A percentile compares a stretch with the other conserved stretches of the same genome.
These are phyloP conservation scores for Cryptococcus sp. DNA, from an alignment of 1,284 basidiomycete genomes.

Conservation along the genomic window DNA sequence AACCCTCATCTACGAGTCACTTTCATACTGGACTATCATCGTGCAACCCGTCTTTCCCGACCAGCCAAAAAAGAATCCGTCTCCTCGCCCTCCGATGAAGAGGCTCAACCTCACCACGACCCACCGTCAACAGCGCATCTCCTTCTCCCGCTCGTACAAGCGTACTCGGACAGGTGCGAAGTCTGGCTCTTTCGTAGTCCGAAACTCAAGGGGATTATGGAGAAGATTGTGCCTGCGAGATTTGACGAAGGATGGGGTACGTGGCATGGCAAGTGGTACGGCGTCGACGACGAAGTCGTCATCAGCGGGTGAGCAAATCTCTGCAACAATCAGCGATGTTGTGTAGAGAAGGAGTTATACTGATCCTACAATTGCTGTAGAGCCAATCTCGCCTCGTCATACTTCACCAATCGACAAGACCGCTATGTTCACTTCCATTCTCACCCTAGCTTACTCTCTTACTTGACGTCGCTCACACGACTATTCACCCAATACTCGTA, in stretches of 20 bases:
- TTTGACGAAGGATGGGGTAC: conserved; percentile 99
- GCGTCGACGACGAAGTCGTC: conserved; percentile 86
- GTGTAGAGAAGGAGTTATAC: not conserved
- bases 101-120: not conserved
- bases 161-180: conserved; percentile 73
- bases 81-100: not conserved
- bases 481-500: conserved; percentile 75
- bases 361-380: conserved; percentile 54
- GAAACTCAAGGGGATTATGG: conserved; percentile 71
- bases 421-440: conserved; percentile 78
- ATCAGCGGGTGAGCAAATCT: conserved; percentile 78
- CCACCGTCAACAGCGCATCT: conserved; percentile 66
- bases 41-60: conserved; percentile 75
- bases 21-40: conserved; percentile 83
- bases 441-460: conserved; percentile 70
- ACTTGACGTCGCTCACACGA: conserved; percentile 77
- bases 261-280: conserved; percentile 97
- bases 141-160: conserved; percentile 68
- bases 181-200: conserved; percentile 84
- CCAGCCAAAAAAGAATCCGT: too few relatives aligned
- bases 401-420: conserved; percentile 94
- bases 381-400: conserved; percentile 91
- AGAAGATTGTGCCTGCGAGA: conserved; percentile 78
- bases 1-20: conserved; percentile 69
- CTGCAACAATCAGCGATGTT: not conserved